phyloP scores from a whole-genome alignment of 2,329 filamentous ascomycete species.

The Colletotrichum melonis region DNA sequence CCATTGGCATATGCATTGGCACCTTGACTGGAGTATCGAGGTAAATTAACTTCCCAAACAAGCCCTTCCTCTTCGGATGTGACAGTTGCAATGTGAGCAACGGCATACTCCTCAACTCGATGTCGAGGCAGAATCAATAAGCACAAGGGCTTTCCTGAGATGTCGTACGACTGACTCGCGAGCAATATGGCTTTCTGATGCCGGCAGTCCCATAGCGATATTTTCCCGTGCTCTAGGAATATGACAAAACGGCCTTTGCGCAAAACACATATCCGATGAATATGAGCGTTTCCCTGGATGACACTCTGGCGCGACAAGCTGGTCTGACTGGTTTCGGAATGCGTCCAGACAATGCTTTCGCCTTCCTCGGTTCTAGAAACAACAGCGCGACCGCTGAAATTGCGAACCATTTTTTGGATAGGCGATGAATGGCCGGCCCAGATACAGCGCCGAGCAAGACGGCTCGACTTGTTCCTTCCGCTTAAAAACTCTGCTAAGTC shows the following conservation, averaged over 20 bases:
- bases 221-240: slow-evolving; percentile 77
- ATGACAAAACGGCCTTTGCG: slow-evolving; percentile 83
- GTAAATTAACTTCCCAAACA: slow-evolving; percentile 81
- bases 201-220: slow-evolving; percentile 86
- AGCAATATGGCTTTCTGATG: slow-evolving; percentile 68
- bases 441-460: slow-evolving; percentile 71
- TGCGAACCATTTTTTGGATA: slow-evolving; percentile 88
- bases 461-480: slow-evolving; percentile 68
- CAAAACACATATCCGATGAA: slow-evolving; percentile 83
- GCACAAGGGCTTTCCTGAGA: slow-evolving; percentile 80
- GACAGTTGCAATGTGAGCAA: slow-evolving; percentile 83
- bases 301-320: slow-evolving; percentile 74
- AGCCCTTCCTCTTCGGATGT: slow-evolving; percentile 82
- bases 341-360: slow-evolving; percentile 87
- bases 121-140: slow-evolving; percentile 78
- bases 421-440: slow-evolving; percentile 88
- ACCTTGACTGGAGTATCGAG: slow-evolving; percentile 52
- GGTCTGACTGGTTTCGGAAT: slow-evolving; percentile 64
- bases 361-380: slow-evolving; percentile 84
- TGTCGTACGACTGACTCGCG: slow-evolving; percentile 66
- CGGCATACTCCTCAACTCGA: slow-evolving; percentile 65
- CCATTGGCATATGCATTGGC: slow-evolving; percentile 44
- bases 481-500: slow-evolving; percentile 85
- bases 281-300: slow-evolving; percentile 75
- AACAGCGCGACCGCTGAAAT: slow-evolving; percentile 82